phyloP scores from a whole-genome alignment of 805 yeast species.

The Wickerhamiella sorbophila region DNA sequence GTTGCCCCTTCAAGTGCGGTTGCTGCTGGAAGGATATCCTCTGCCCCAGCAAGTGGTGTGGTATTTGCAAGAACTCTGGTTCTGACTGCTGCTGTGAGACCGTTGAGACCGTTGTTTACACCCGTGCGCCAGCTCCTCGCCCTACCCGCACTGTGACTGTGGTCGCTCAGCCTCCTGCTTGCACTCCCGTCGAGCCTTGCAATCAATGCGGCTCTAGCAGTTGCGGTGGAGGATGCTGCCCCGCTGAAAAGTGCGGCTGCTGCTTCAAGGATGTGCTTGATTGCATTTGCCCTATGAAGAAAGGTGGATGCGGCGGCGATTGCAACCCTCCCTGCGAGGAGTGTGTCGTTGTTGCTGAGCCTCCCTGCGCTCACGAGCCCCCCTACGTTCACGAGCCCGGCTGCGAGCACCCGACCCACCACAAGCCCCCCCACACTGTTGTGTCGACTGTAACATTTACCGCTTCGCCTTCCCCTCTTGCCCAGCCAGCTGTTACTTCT shows the following conservation, averaged over 20 bases:
- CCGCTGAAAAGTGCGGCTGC: slow-evolving; percentile 1
- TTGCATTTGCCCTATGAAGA: background rate
- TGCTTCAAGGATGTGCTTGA: background rate
- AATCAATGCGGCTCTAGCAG: background rate
- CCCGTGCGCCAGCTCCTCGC: background rate
- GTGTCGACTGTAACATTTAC: no score
- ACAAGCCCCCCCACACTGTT: no score
- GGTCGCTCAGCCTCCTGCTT: background rate
- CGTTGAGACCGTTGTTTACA: background rate
- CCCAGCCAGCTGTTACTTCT: no score
- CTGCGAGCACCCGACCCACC: no score
- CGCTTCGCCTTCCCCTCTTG: no score
- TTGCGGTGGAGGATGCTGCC: background rate
- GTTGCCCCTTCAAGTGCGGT: background rate
- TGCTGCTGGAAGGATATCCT: background rate
- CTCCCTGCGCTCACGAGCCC: no score
- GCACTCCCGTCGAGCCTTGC: background rate
- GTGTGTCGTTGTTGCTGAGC: no score
- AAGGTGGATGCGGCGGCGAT: slow-evolving; percentile 2
- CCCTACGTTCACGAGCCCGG: no score
- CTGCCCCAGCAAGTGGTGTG: background rate
- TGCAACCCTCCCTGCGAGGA: background rate
- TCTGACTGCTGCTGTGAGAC: background rate
- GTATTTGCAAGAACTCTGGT: background rate
- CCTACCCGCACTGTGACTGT: background rate